A percentile compares a stretch with the other conserved stretches of the same genome.
Conservation (phyloP, 2,329 filamentous ascomycete species). For the Aureobasidium mangrovei region DNA sequence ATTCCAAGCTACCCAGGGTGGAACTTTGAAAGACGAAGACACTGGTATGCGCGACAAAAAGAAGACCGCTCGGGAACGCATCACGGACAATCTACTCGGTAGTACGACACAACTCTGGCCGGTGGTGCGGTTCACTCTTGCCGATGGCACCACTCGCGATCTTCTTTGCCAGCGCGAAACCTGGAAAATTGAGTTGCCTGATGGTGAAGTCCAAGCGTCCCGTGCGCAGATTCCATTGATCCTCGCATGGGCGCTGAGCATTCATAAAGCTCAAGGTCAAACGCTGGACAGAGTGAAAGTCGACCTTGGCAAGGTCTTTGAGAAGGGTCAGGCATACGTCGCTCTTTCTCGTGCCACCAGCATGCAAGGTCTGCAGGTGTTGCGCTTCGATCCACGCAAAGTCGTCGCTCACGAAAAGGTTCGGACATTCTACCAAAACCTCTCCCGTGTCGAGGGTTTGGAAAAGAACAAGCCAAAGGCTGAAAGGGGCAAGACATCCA, state of each 20-base stretch:
- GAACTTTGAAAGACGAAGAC: constrained; percentile 36
- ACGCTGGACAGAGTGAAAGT: constrained; percentile 91
- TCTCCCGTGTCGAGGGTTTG: constrained; percentile 59
- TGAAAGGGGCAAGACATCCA: constrained; percentile 23
- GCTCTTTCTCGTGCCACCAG: constrained; percentile 86
- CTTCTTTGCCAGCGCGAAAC: constrained; percentile 78
- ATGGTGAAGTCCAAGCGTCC: constrained; percentile 84
- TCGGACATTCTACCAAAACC: constrained; percentile 71
- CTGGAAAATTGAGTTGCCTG: constrained; percentile 97
- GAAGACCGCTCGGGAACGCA: constrained; percentile 34
- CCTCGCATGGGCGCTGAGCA: constrained; percentile 90
- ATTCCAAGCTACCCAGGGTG: constrained; percentile 40
- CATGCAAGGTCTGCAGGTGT: constrained; percentile 77
- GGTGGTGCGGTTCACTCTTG: constrained; percentile 71
- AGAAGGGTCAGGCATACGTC: constrained; percentile 96
- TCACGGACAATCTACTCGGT: constrained; percentile 43
- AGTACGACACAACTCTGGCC: constrained; percentile 58
- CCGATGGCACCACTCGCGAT: constrained; percentile 66
- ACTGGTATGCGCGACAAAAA: constrained; percentile 22
- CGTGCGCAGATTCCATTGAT: constrained; percentile 72
- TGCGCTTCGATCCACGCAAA: constrained; percentile 79
- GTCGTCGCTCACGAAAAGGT: constrained; percentile 92
- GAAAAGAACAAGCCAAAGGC: constrained; percentile 25
- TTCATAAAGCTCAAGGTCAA: constrained; percentile 96
- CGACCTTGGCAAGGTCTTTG: constrained; percentile 83